Percentiles rank a stretch among this genome's conserved stretches.
Conservation (phyloP, 1,139 yeast species). For the Geotrichum siamense region DNA sequence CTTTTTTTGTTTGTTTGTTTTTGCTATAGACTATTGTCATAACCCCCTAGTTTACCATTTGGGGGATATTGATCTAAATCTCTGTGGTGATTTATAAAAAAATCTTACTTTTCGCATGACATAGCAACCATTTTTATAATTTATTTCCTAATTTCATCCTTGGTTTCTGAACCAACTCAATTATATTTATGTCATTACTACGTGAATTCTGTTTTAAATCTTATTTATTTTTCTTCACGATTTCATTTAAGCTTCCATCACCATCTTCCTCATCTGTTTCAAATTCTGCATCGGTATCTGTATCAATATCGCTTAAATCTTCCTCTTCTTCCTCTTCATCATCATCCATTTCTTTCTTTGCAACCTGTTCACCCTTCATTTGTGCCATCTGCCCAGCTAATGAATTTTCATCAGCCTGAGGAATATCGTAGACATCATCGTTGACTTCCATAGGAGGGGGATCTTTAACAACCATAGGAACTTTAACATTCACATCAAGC, state of each 20-base stretch:
- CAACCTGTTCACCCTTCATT: slow-evolving; percentile 48
- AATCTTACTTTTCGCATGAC: too few relatives aligned
- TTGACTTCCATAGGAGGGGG: slow-evolving; percentile 29
- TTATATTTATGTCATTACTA: not conserved
- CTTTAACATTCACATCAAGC: slow-evolving; percentile 34
- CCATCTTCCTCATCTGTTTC: slow-evolving; percentile 18
- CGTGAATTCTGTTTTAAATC: not conserved
- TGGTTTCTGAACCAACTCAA: too few relatives aligned
- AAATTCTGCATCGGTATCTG: slow-evolving; percentile 18
- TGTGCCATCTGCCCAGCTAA: slow-evolving; percentile 46
- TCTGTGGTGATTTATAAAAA: too few relatives aligned
- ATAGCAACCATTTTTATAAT: too few relatives aligned
- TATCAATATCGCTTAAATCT: slow-evolving; percentile 16
- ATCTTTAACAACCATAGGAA: slow-evolving; percentile 36
- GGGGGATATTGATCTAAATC: too few relatives aligned
- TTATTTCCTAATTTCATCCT: too few relatives aligned
- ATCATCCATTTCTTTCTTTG: slow-evolving; percentile 28
- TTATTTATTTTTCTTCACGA: slow-evolving; percentile 11
- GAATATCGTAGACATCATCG: slow-evolving; percentile 30
- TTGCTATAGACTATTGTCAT: too few relatives aligned
- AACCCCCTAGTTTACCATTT: too few relatives aligned
- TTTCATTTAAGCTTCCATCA: slow-evolving; percentile 4
- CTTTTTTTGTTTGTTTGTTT: too few relatives aligned
- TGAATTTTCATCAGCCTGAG: slow-evolving; percentile 70
- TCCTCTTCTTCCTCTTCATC: slow-evolving; percentile 22